A percentile compares a stretch with the other conserved stretches of the same genome.
Conservation (phyloP, 768 basidiomycete species). For the Daedaleopsis sinensis region DNA sequence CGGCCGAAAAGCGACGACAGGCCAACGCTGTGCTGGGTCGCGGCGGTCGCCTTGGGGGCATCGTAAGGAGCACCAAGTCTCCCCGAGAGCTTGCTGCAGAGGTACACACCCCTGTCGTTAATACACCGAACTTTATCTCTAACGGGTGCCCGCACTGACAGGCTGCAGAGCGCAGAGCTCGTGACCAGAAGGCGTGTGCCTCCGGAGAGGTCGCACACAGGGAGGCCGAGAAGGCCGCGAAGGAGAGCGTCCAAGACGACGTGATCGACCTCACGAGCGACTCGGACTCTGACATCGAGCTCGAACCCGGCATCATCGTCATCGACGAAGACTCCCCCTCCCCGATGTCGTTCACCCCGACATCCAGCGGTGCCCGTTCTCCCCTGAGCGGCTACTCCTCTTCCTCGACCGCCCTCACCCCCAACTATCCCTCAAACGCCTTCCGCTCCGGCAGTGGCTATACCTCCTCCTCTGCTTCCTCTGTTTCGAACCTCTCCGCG, state of each 20-base stretch:
- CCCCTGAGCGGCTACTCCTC: conserved; percentile 8
- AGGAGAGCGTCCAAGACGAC: conserved; percentile 61
- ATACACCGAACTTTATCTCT: no score
- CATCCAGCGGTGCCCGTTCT: conserved; percentile 27
- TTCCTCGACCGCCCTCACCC: neutral
- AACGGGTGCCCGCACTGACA: no score
- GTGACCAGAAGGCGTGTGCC: conserved; percentile 77
- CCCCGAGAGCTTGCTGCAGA: conserved; percentile 75
- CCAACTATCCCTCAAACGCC: conserved; percentile 4
- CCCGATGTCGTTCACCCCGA: neutral
- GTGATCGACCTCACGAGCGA: conserved; percentile 63
- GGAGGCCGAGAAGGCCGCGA: conserved; percentile 72
- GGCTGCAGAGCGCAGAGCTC: conserved; percentile 83
- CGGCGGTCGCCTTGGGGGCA: conserved; percentile 64
- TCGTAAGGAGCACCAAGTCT: conserved; percentile 30
- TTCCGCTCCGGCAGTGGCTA: conserved; percentile 6
- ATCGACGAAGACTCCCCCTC: conserved; percentile 34
- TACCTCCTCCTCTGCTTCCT: conserved; percentile 6
- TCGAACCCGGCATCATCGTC: conserved; percentile 25
- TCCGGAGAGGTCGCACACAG: conserved; percentile 56
- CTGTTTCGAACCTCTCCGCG: conserved; percentile 3
- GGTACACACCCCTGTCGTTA: no score
- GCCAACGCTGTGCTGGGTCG: conserved; percentile 47
- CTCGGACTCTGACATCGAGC: conserved; percentile 37
- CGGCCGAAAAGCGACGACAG: conserved; percentile 74